Percentiles rank a stretch among this genome's conserved stretches.
These are phyloP conservation scores for Syncephalis plumigaleata DNA, from an alignment of 371 early-diverging fungal species.

Conservation along the genomic window DNA sequence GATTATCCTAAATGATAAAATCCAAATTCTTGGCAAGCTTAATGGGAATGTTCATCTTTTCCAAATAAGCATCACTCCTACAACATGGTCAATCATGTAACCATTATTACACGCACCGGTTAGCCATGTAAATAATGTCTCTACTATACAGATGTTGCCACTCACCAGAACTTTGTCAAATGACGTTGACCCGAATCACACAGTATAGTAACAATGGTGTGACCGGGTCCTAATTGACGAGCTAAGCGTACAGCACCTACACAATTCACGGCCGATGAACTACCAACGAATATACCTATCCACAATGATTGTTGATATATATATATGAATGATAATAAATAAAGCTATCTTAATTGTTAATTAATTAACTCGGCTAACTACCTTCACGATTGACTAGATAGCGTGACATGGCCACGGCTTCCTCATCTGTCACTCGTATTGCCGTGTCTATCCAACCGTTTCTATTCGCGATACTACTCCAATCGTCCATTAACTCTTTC, in stretches of 20 bases:
- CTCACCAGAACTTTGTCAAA: constrained; percentile 69
- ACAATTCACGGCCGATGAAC: constrained; percentile 82
- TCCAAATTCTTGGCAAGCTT: no score
- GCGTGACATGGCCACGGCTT: constrained; percentile 82
- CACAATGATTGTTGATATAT: background rate
- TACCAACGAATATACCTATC: constrained; percentile 68
- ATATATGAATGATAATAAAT: background rate
- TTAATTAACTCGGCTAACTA: background rate
- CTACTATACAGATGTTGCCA: background rate
- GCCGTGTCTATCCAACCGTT: constrained; percentile 66
- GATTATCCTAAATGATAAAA: no score
- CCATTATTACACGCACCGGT: no score
- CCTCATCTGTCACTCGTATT: constrained; percentile 69
- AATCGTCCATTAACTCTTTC: no score
- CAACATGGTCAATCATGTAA: no score
- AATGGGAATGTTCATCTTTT: no score
- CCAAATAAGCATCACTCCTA: no score
- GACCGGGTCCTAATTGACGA: constrained; percentile 48
- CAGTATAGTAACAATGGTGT: constrained; percentile 65
- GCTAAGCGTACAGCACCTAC: constrained; percentile 72
- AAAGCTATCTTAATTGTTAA: no score
- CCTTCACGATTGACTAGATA: constrained; percentile 74
- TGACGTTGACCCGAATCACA: constrained; percentile 75
- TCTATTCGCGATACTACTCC: constrained; percentile 7
- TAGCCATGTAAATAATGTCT: no score